Conservation (phyloP, 2,329 filamentous ascomycete genomes). For the Phoma sp. region DNA sequence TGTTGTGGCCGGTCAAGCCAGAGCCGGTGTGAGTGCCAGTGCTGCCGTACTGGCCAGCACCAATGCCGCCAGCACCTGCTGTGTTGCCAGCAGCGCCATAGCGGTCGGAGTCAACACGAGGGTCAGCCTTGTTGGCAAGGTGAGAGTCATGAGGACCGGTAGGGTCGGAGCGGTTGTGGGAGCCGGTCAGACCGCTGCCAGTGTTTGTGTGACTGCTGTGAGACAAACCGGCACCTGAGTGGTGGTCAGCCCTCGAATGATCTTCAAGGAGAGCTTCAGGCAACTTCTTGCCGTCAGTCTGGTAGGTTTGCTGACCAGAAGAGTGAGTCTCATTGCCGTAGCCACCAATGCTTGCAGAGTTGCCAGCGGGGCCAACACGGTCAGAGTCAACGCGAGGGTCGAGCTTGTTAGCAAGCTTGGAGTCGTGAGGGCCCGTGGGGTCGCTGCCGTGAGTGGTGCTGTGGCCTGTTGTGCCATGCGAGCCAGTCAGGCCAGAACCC, state of each 20-base stretch:
- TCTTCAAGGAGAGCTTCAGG: constrained; percentile 17
- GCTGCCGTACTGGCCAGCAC: constrained; percentile 19
- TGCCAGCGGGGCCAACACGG: constrained; percentile 21
- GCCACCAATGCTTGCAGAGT: constrained; percentile 21
- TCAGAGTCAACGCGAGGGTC: constrained; percentile 36
- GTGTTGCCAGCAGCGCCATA: constrained; percentile 35
- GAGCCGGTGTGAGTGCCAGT: constrained; percentile 16
- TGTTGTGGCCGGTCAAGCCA: constrained; percentile 7
- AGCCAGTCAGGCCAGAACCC: constrained; percentile 9
- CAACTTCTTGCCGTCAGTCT: constrained; percentile 17
- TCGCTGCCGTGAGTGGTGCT: constrained; percentile 17
- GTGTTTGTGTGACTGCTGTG: constrained; percentile 23
- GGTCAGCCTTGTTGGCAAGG: constrained; percentile 24
- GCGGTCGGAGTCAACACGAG: constrained; percentile 41
- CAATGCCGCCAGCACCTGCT: constrained; percentile 17
- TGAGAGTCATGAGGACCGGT: constrained; percentile 25
- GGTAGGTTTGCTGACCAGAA: constrained; percentile 17
- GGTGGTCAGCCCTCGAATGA: constrained; percentile 16
- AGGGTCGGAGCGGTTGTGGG: constrained; percentile 23
- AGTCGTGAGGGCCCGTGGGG: constrained; percentile 28
- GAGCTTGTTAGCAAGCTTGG: constrained; percentile 21
- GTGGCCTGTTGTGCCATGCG: constrained; percentile 13
- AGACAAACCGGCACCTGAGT: constrained; percentile 19
- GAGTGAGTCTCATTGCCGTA: constrained; percentile 16
- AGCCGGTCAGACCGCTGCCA: constrained; percentile 17